Evolutionary conservation across 805 yeast species (phyloP).

Genomic region (Dipodascus geniculatus): DNA sequence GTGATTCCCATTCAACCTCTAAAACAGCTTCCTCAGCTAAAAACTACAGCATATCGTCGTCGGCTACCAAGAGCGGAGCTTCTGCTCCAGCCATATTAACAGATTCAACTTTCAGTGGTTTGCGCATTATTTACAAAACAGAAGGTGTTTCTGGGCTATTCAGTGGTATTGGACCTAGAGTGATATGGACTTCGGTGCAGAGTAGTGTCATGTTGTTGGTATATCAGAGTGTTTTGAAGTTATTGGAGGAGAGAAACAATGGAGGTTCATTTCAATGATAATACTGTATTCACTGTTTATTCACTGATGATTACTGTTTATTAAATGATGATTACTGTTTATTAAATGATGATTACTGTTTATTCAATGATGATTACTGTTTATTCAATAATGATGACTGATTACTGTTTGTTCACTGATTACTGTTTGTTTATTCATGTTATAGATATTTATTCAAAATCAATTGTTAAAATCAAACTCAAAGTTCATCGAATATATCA

Average conservation of each 20-base stretch:
- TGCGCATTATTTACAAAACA: conserved; percentile 43
- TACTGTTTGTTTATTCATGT: too few species aligned
- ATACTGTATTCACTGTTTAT: neutral
- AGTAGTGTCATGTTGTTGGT: conserved; percentile 86
- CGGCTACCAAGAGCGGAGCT: neutral
- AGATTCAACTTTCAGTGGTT: conserved; percentile 39
- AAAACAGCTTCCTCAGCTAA: neutral
- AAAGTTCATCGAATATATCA: conserved; percentile 36
- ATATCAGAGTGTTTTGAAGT: conserved; percentile 66
- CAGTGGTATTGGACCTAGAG: conserved; percentile 93
- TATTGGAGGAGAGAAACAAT: conserved; percentile 27
- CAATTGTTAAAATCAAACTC: too few species aligned
- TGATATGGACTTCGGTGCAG: conserved; percentile 93
- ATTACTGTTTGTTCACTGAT: too few species aligned
- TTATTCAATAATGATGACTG: too few species aligned
- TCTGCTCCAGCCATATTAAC: conserved; percentile 20
- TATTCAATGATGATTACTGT: too few species aligned
- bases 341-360: too few species aligned
- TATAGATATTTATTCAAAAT: too few species aligned
- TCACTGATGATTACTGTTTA: neutral
- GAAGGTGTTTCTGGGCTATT: conserved; percentile 79
- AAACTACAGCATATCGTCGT: neutral
- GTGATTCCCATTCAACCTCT: conserved; percentile 2
- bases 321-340: neutral
- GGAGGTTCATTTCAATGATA: neutral